Base-by-base conservation (phyloP, 306 rosid genomes). In the Prunus davidiana region DNA sequence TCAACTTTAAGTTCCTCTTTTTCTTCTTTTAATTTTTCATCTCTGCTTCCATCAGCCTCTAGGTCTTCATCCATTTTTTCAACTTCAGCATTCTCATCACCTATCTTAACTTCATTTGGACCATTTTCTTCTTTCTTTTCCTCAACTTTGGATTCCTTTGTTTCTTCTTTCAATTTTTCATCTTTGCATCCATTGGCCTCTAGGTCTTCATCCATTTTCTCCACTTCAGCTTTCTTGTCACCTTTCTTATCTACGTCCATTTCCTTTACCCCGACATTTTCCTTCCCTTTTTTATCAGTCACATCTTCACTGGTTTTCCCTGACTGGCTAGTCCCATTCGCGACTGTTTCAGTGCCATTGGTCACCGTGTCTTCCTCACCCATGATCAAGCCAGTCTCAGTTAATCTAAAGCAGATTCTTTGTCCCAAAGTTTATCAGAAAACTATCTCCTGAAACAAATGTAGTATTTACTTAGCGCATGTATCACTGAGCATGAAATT, bases 321-420 rank as follows among this genome's bases (percentile, higher is more conserved):
- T 22, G 65, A 79, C 64, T 68, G 18, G 12, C 76, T 74, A 28
- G 87, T 75, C 38, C 91, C 91, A 79, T 87, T 85, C 76, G 83
- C 79, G 20, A 73, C 83, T 41, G 76, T 69, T 75, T 80, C 81
- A 4, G 89, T 18, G 81, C 76, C 83, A 65, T 80, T 88, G 77
- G 73, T 61, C 78, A 61, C 80, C 4, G 74, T 32, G 79, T 89
- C 91, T 67, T 86, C 87, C 74, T 80, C 91, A 82, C 92, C 92
- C 99, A 95, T 95, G 57, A 69, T 45, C 76, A 76, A 73, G 79
- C 63, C 64, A 66, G 65, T 76, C 69, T 74, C 71, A 82, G 63
- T 47, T 32, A 84, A 65, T 64, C 73, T 74, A 70, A 51, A 74
- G 65, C 28, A 77, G 74, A 55, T 34, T 41, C 22, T 7, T 38